Conservation (phyloP, 1,284 basidiomycete species). For the Ceratobasidium sp. region DNA sequence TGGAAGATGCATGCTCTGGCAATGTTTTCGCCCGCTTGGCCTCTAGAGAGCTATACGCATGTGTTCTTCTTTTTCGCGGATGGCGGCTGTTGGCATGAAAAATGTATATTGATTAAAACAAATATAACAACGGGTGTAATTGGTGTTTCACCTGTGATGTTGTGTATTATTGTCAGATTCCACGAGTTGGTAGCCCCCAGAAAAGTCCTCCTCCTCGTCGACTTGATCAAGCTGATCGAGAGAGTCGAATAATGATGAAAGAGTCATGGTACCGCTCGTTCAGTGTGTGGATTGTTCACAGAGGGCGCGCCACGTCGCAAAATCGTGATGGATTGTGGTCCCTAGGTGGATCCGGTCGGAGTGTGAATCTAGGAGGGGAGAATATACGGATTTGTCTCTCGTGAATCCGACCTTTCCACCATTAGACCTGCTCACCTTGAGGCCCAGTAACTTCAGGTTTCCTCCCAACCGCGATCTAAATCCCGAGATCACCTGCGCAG, state of each 20-base stretch:
- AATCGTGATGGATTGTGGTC: constrained; percentile 38
- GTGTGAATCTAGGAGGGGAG: constrained; percentile 31
- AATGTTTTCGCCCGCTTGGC: constrained; percentile 26
- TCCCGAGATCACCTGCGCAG: constrained; percentile 37
- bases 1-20: constrained; percentile 9
- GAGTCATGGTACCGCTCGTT: constrained; percentile 23
- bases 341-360: constrained; percentile 37
- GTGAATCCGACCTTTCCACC: constrained; percentile 36
- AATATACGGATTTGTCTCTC: constrained; percentile 34
- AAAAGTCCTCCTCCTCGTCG: constrained; percentile 15
- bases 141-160: constrained; percentile 27
- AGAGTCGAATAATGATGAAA: constrained; percentile 32
- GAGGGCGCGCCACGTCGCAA: constrained; percentile 35
- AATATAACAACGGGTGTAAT: constrained; percentile 1
- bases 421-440: constrained; percentile 35
- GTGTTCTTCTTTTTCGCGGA: constrained; percentile 27
- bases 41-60: not conserved
- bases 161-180: constrained; percentile 1
- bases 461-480: constrained; percentile 7
- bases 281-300: constrained; percentile 27
- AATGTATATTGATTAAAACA: constrained; percentile 1
- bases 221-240: constrained; percentile 19
- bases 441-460: constrained; percentile 30
- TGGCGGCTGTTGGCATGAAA: constrained; percentile 4
- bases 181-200: not conserved